A percentile compares a stretch with the other conserved stretches of the same genome.
Evolutionary conservation across 495 filamentous ascomycete species (phyloP).

Genomic region (Neurospora cerealis): DNA sequence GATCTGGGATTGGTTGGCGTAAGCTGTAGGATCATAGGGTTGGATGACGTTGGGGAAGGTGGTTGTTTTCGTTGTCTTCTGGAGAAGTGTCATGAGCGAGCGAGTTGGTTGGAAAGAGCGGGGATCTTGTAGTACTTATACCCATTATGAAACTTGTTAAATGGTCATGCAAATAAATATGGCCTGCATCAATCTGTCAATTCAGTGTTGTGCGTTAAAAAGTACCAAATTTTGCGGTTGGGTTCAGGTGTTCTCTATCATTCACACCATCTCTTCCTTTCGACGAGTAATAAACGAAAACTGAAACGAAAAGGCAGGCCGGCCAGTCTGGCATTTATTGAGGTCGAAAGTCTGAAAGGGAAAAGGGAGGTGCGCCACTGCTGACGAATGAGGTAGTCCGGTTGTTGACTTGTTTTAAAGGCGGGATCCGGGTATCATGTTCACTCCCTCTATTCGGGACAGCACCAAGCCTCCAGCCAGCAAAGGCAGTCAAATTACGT

Average conservation of each 20-base stretch:
- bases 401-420: not conserved
- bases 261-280: not conserved
- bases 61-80: not conserved
- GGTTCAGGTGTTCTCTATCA: not conserved
- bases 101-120: not conserved
- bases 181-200: not conserved
- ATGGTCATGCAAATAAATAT: too few relatives aligned
- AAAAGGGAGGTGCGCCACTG: not conserved
- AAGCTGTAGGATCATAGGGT: not conserved
- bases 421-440: not conserved
- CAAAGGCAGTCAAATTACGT: not conserved
- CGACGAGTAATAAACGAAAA: not conserved
- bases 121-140: not conserved
- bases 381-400: not conserved
- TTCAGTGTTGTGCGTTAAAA: not conserved
- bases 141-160: not conserved
- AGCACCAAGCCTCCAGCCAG: not conserved
- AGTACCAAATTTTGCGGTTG: not conserved
- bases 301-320: not conserved
- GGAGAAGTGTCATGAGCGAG: not conserved
- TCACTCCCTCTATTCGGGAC: not conserved
- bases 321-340: not conserved
- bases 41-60: not conserved
- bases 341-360: not conserved
- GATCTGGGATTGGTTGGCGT: not conserved